Conservation (phyloP, 176 grass and related monocot genomes). For the Cymbopogon citratus region DNA sequence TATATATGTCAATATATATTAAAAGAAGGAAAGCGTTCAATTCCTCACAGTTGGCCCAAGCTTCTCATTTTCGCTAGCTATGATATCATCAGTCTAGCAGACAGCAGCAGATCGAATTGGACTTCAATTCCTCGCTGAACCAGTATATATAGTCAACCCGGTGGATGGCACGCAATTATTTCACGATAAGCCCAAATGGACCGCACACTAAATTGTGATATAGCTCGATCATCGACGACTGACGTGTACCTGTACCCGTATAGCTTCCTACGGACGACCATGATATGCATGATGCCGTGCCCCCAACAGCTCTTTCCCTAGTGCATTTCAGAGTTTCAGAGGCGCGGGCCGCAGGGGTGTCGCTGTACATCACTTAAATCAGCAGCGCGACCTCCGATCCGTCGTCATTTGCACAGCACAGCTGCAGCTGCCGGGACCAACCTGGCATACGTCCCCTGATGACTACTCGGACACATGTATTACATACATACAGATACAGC, state of each 20-base stretch:
- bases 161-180: constrained; percentile 13
- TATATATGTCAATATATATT: no score
- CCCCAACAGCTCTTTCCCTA: no score
- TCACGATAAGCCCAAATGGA: not conserved
- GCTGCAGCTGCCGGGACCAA: not conserved
- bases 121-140: not conserved
- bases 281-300: no score
- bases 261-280: constrained; percentile 3
- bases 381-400: not conserved
- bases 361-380: not conserved
- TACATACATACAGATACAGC: no score
- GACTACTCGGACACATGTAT: not conserved
- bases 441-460: not conserved
- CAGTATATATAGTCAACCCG: not conserved
- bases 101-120: no score
- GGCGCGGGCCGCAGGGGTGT: not conserved
- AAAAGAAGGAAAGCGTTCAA: no score
- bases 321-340: no score
- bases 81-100: no score
- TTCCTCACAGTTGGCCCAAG: not conserved
- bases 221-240: not conserved
- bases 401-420: not conserved
- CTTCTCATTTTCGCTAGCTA: not conserved
- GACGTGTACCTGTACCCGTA: constrained; percentile 31
- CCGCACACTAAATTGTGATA: constrained; percentile 24